These are phyloP conservation scores for Aphanomyces euteiches DNA, from an alignment of 352 stramenopile genomes.

Conservation along the genomic window DNA sequence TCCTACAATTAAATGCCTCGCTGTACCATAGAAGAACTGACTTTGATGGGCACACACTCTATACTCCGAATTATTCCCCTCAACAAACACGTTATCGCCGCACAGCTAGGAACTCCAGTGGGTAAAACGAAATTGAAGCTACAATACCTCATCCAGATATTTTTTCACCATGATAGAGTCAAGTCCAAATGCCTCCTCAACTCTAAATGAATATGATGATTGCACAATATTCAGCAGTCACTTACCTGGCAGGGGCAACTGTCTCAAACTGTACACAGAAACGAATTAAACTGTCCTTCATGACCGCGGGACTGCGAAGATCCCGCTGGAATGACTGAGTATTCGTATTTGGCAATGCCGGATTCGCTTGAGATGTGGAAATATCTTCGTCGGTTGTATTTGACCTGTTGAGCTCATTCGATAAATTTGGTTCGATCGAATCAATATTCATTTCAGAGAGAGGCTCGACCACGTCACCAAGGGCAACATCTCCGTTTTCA, in stretches of 20 bases:
- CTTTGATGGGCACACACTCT: slow-evolving; percentile 32
- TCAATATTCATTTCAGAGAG: slow-evolving; percentile 10
- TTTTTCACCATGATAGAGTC: slow-evolving; percentile 11
- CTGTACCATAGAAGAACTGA: slow-evolving; percentile 32
- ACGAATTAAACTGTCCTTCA: slow-evolving; percentile 28
- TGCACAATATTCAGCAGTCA: background rate
- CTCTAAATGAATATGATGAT: slow-evolving; percentile 18
- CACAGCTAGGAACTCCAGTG: slow-evolving; percentile 16
- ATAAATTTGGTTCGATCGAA: background rate
- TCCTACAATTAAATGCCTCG: background rate
- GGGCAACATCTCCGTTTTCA: slow-evolving; percentile 5
- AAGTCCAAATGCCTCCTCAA: slow-evolving; percentile 12
- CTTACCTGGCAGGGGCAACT: slow-evolving; percentile 9
- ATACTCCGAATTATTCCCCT: slow-evolving; percentile 11
- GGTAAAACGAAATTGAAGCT: background rate
- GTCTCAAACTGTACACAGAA: slow-evolving; percentile 23
- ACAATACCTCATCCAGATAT: slow-evolving; percentile 27
- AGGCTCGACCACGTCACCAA: slow-evolving; percentile 4
- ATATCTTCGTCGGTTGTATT: background rate
- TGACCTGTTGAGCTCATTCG: background rate
- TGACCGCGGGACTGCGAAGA: slow-evolving; percentile 4
- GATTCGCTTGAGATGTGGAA: background rate
- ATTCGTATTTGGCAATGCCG: too few relatives aligned
- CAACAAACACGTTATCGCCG: slow-evolving; percentile 27
- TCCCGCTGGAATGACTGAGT: slow-evolving; percentile 6